Conservation (phyloP, 148 eudicot genomes). For the Spergularia marina region DNA sequence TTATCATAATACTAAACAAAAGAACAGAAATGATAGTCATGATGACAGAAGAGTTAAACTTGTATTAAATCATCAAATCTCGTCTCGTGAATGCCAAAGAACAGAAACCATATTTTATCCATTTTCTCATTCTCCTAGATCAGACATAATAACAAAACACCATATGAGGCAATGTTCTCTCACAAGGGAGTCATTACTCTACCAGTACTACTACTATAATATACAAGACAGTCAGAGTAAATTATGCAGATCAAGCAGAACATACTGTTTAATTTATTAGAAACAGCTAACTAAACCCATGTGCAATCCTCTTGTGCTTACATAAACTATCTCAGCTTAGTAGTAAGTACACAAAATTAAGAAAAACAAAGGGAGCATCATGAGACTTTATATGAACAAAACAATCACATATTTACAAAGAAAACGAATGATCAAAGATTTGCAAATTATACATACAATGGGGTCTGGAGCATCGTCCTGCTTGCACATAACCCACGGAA, state of each 20-base stretch:
- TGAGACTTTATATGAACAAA: constrained; percentile 15
- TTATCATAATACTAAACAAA: constrained; percentile 4
- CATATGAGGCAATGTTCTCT: constrained; percentile 19
- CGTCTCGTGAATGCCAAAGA: constrained; percentile 6
- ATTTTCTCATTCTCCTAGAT: constrained; percentile 20
- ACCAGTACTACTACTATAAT: not conserved
- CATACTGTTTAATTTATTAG: constrained; percentile 14
- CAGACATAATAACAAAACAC: constrained; percentile 20
- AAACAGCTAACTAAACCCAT: constrained; percentile 28
- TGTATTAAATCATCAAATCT: not conserved
- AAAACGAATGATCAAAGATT: constrained; percentile 13
- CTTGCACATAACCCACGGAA: constrained; percentile 99
- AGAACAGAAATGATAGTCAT: not conserved
- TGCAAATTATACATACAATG: constrained; percentile 44
- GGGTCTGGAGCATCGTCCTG: constrained; percentile 98
- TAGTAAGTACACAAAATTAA: not conserved
- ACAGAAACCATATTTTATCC: constrained; percentile 16
- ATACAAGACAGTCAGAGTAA: constrained; percentile 1
- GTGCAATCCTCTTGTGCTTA: constrained; percentile 36
- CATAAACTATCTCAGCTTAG: constrained; percentile 17
- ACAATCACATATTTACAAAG: not conserved
- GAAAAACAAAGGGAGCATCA: not conserved
- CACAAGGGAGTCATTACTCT: constrained; percentile 15
- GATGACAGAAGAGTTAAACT: not conserved
- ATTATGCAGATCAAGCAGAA: not conserved